Evolutionary conservation across 164 flowering plant genomes (phyloP).

Genomic region (Saururus chinensis): DNA sequence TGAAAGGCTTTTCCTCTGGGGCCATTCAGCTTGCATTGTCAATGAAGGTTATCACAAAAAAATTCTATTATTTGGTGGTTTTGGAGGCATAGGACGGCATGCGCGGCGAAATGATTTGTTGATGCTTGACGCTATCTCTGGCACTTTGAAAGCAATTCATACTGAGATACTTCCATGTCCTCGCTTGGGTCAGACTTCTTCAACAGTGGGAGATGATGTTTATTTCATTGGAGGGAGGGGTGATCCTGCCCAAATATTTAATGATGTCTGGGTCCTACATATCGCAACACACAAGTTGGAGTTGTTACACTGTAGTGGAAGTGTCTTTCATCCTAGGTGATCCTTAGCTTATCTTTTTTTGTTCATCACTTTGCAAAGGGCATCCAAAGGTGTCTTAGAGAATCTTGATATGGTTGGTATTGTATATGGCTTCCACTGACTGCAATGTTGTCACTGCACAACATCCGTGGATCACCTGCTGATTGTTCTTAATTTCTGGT

Average conservation of each 20-base stretch:
- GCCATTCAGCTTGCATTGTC: conserved; percentile 63
- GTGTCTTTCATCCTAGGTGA: conserved; percentile 64
- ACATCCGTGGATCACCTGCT: too few relatives aligned
- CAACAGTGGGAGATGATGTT: conserved; percentile 47
- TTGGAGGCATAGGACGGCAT: conserved; percentile 94
- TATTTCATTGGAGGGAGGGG: conserved; percentile 88
- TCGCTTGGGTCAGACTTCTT: conserved; percentile 75
- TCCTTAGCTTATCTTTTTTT: background rate
- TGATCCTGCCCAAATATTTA: conserved; percentile 62
- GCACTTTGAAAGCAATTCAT: conserved; percentile 27
- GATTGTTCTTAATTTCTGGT: too few relatives aligned
- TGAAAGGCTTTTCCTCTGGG: conserved; percentile 86
- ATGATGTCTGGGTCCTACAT: conserved; percentile 72
- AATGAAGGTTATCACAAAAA: conserved; percentile 10
- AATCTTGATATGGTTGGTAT: too few relatives aligned
- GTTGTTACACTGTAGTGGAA: conserved; percentile 39
- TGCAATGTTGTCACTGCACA: too few relatives aligned
- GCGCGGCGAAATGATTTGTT: conserved; percentile 65
- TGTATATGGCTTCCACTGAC: too few relatives aligned
- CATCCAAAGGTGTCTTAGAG: too few relatives aligned
- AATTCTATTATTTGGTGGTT: conserved; percentile 75
- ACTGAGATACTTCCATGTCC: conserved; percentile 47
- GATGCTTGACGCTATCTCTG: conserved; percentile 41
- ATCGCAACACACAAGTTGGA: conserved; percentile 39
- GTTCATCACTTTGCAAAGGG: background rate